Base-by-base conservation (phyloP, 2,329 filamentous ascomycete species). In the Pseudocercospora macadamiae region DNA sequence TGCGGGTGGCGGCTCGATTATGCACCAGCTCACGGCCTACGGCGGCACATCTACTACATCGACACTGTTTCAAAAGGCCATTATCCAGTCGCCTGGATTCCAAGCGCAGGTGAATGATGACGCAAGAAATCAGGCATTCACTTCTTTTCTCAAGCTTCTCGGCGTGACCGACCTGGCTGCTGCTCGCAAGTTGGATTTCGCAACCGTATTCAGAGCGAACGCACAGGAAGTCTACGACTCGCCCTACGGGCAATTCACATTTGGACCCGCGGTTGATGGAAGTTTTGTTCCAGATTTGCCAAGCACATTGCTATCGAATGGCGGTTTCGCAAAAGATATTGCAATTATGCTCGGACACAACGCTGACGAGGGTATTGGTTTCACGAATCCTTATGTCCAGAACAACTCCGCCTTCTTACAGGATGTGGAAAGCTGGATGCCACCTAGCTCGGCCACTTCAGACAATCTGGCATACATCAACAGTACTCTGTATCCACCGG, bases 1-100 rank as follows among this genome's bases (percentile, higher is more conserved):
- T n/a, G 81, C 83, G 6, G 82, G 83, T 21, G 82, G 74, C 3
- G 81, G 81, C 0, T 81, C 77, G 2, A 78, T 86, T 56, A 76
- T 83, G 71, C 81, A 84, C 62, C 82, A 85, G 55, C 79, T 84
- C 59, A 85, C 82, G 26, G 73, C 71, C 18, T 70, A 70, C 37
- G 82, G 81, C 30, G 81, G 79, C 3, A 18, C n/a, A 9, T 8
- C 36, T 18, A 18, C 36, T 39, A 14, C 21, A 5, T 18, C 18
- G 21, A 21, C 39, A 14, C 28, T 74, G 4, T 82, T 82, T 65
- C 62, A 73, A 51, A 74, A 77, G 59, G 79, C 79, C 12, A 74
- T 82, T 4, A 53, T 74, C 1, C 80, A 82, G 60, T 80, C 77
- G 30, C 78, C 79, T 4, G 79, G 77, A 9, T 81, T 74, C 67